phyloP scores from a whole-genome alignment of 202 grass and related monocot species.

The Bolboschoenoplectus hybrid region DNA sequence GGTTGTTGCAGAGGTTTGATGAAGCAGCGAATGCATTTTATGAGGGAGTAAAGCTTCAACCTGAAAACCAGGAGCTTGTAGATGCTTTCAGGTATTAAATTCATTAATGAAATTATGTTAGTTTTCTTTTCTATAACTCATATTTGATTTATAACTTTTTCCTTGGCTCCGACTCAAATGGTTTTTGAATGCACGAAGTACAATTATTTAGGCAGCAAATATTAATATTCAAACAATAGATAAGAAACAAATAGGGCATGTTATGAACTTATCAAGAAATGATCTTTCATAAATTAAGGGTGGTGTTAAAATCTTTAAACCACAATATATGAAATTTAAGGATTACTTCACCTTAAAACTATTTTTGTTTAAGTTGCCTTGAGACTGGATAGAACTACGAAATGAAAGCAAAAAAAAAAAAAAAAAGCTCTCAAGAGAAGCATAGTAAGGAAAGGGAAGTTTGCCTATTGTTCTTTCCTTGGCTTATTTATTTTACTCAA shows the following conservation, averaged over 20 bases:
- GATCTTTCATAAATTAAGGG: not conserved
- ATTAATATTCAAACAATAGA: slow-evolving; percentile 12
- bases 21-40: slow-evolving; percentile 89
- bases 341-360: not conserved
- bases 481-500: not conserved
- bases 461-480: not conserved
- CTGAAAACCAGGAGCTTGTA: slow-evolving; percentile 84
- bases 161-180: not conserved
- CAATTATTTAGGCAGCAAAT: not conserved
- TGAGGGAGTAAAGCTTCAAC: slow-evolving; percentile 78
- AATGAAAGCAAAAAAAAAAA: not conserved
- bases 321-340: not conserved
- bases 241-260: not conserved
- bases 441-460: not conserved
- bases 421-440: not conserved
- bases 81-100: slow-evolving; percentile 73
- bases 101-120: not conserved
- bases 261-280: not conserved
- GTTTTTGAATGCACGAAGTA: not conserved
- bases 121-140: not conserved
- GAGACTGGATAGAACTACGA: slow-evolving; percentile 7
- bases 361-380: slow-evolving; percentile 1
- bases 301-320: not conserved
- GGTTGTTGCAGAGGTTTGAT: slow-evolving; percentile 57
- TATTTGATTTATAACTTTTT: not conserved